phyloP scores from a whole-genome alignment of 176 grass and related monocot genomes.

The Triticum monococcum region DNA sequence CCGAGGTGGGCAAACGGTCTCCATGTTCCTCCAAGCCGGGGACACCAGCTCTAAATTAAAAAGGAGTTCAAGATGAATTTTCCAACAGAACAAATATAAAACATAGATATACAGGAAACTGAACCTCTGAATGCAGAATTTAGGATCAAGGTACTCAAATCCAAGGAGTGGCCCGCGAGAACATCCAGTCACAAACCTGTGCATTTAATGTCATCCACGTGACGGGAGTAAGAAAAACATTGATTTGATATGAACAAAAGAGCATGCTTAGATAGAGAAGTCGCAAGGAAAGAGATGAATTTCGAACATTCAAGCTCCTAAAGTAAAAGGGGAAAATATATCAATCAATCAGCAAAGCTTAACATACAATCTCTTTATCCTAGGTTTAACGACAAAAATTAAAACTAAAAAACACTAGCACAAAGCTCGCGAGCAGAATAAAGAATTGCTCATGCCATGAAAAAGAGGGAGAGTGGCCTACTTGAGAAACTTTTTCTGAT shows the following conservation, averaged over 20 bases:
- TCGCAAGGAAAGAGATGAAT: neutral
- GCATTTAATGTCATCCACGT: conserved; percentile 14
- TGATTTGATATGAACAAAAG: neutral
- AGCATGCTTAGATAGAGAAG: neutral
- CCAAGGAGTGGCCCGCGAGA: conserved; percentile 97
- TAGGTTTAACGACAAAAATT: neutral
- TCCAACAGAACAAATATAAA: neutral
- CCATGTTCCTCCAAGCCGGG: conserved; percentile 62
- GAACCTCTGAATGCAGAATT: conserved; percentile 98
- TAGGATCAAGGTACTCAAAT: conserved; percentile 96
- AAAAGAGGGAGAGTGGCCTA: conserved; percentile 31
- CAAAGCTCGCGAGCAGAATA: neutral
- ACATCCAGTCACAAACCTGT: conserved; percentile 97
- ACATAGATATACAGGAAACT: neutral
- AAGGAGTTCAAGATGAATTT: neutral
- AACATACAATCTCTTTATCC: neutral
- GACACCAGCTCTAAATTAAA: conserved; percentile 56
- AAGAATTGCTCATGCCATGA: neutral
- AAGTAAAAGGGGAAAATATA: neutral
- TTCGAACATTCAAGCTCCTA: neutral
- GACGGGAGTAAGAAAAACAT: neutral
- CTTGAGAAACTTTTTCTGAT: conserved; percentile 98
- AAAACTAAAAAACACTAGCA: neutral
- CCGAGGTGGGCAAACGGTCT: conserved; percentile 87
- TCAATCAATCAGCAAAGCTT: conserved; percentile 10